Base-by-base conservation (phyloP, 1,284 basidiomycete genomes). In the Microbotryum silenes-acaulis region DNA sequence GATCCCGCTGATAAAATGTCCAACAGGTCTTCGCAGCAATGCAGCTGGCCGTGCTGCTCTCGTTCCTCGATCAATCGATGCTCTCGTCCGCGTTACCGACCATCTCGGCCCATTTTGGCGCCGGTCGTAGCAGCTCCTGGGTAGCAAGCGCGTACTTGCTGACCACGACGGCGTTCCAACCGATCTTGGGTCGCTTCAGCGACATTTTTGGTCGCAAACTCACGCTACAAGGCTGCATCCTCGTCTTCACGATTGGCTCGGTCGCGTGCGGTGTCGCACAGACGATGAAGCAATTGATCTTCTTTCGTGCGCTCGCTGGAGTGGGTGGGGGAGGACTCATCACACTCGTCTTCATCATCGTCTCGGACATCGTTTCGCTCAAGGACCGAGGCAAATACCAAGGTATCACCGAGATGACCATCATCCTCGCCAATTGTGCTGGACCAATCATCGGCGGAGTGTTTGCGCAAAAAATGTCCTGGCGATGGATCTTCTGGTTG, bases 151-250 rank as follows among this genome's bases (percentile, higher is more conserved):
- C 80, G 0, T 86, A 85, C 69, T 77, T 87, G 37, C 75, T 87
- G 57, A 85, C 83, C 0, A 82, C 80, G 0, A 83, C 85, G 8
- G 81, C 83, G 18, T 84, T 86, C 66, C 86, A 87, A 73, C 79
- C 75, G 1, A 74, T 81, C 5, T 81, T 87, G 73, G 86, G 86
- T 42, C 80, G 85, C 7, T 81, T 87, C n/a, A 77, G 84, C 78
- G 87, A 89, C 67, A 87, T 75, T 44, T 88, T 88, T 67, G 88
- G 87, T 20, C 78, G 88, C 33, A 89, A 89, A 72, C 74, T 77
- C 21, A 81, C 83, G 1, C 76, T 89, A 48, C 80, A 83, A 48
- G 74, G 81, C 81, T 5, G 82, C 14, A 77, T 87, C 49, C 85
- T 84, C 73, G 81, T 85, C 75, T 72, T 86, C 46, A 56, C 71